Base-by-base conservation (phyloP, 2,329 filamentous ascomycete genomes). In the Pestalotiopsis sp. region DNA sequence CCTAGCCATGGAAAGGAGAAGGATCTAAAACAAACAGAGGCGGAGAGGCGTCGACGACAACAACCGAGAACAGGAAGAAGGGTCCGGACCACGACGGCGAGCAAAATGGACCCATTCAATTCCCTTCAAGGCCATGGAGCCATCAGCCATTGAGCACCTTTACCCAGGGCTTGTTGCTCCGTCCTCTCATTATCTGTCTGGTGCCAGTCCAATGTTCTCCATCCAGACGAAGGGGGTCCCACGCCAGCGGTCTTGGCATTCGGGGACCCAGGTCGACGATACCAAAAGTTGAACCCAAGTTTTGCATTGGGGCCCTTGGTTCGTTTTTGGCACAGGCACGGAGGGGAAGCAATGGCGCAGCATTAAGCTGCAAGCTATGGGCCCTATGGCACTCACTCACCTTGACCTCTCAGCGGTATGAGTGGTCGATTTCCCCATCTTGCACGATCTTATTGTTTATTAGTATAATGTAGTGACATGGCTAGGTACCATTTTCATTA, bases 201-300 rank as follows among this genome's bases (percentile, higher is more conserved):
- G 59, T 36, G 59, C 31, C 45, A 52, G 59, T 62, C 25, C 59
- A 60, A 36, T 38, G 12, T 40, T 20, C 31, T 36, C 31, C 25
- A 40, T 62, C 59, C 31, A 17, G 59, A 11, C 59, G 59, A 62
- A 40, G 59, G 31, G 25, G 59, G 59, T 62, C 59, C 59, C 59
- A 62, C 59, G 59, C 17, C 59, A 31, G 17, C 14, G n/a, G 27
- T 62, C 59, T 62, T 62, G 59, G 59, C 59, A 62, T 40, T 62
- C 27, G 31, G 31, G 45, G 59, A 62, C 31, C 59, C 59, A 62
- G 36, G 59, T 62, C 31, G 59, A 62, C 59, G 59, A 62, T 62
- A 14, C n/a, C 45, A 52, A 52, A 52, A 52, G 20, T n/a, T 52
- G 45, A 52, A 36, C 31, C 31, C 7, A 9, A 52, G 45, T 52